phyloP scores from a whole-genome alignment of 306 rosid species.

The Cucurbita maxima region DNA sequence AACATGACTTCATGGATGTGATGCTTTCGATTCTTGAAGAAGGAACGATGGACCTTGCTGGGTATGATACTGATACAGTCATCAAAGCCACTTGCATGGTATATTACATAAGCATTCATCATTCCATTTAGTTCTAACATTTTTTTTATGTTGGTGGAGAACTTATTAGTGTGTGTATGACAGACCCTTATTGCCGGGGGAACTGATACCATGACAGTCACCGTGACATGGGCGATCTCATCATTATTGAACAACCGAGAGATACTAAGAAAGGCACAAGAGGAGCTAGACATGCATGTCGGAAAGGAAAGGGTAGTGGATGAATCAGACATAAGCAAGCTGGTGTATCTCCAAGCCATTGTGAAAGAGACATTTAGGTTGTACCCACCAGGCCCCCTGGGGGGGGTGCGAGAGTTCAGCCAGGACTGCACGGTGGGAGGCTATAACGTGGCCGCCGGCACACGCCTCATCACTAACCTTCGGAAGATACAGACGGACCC shows the following conservation, averaged over 20 bases:
- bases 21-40: conserved; percentile 12
- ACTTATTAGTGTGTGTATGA: no score
- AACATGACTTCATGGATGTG: conserved; percentile 28
- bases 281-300: conserved; percentile 34
- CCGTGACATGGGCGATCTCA: conserved; percentile 26
- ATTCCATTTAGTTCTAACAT: no score
- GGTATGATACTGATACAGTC: conserved; percentile 26
- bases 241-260: conserved; percentile 19
- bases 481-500: conserved; percentile 48
- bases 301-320: conserved; percentile 31
- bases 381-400: conserved; percentile 31
- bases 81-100: conserved; percentile 38
- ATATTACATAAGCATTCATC: no score
- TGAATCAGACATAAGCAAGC: conserved; percentile 30
- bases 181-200: conserved; percentile 23
- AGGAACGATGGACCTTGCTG: conserved; percentile 8
- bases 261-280: conserved; percentile 16
- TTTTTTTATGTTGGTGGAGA: no score
- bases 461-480: conserved; percentile 25
- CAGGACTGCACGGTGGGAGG: conserved; percentile 27
- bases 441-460: conserved; percentile 30
- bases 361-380: conserved; percentile 37
- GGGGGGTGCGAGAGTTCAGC: conserved; percentile 19
- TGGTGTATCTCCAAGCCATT: conserved; percentile 39
- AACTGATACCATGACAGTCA: conserved; percentile 29